Evolutionary conservation across 164 flowering plant species (phyloP).

Genomic region (Piper betle): DNA sequence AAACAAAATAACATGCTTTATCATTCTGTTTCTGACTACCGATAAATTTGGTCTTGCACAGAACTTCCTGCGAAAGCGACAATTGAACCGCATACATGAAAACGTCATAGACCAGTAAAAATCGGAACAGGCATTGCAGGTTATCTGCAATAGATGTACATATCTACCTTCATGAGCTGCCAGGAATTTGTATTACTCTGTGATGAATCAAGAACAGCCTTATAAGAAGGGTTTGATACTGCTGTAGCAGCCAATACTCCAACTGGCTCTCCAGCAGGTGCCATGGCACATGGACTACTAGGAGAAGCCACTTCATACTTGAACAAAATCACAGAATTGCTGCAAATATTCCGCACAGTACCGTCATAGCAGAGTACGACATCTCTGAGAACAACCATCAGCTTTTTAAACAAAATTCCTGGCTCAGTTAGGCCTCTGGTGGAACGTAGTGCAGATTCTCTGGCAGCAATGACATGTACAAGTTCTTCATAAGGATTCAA

Average conservation of each 20-base stretch:
- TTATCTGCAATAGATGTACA: neutral
- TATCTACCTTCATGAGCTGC: conserved; percentile 85
- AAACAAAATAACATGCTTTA: conserved; percentile 58
- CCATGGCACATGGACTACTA: conserved; percentile 15
- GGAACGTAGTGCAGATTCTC: conserved; percentile 83
- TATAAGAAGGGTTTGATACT: conserved; percentile 92
- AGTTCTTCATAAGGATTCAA: conserved; percentile 72
- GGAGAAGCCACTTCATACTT: conserved; percentile 39
- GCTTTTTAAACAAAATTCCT: conserved; percentile 71
- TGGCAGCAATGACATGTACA: conserved; percentile 67
- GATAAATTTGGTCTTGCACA: conserved; percentile 48
- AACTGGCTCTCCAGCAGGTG: conserved; percentile 85
- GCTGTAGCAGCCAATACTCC: conserved; percentile 93
- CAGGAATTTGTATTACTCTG: conserved; percentile 76
- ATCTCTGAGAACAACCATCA: conserved; percentile 91
- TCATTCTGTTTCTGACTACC: conserved; percentile 43
- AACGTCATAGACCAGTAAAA: neutral
- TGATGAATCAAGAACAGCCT: conserved; percentile 88
- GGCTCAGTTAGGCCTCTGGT: conserved; percentile 88
- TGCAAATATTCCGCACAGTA: conserved; percentile 68
- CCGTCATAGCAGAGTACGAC: conserved; percentile 83
- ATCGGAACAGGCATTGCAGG: neutral
- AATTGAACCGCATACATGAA: neutral
- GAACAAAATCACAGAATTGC: conserved; percentile 65
- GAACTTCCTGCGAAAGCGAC: conserved; percentile 53